Conservation (phyloP, 2,329 filamentous ascomycete genomes). For the Mollisiaceae sp. region DNA sequence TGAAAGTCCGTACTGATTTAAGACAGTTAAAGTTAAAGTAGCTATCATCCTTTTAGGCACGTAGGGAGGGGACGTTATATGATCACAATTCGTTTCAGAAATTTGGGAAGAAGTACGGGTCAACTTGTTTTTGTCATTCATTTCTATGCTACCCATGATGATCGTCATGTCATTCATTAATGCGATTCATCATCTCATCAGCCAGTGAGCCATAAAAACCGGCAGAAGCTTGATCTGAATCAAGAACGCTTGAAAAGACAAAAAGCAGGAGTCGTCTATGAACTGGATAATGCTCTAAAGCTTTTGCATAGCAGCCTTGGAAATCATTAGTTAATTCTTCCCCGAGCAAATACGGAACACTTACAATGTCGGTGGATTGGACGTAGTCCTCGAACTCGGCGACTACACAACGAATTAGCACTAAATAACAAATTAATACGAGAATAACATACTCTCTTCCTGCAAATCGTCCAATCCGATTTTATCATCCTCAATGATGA, state of each 20-base stretch:
- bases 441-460: slow-evolving; percentile 65
- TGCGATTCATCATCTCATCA: slow-evolving; percentile 30
- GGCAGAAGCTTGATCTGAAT: slow-evolving; percentile 23
- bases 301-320: slow-evolving; percentile 82
- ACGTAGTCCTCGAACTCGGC: slow-evolving; percentile 90
- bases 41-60: too few relatives aligned
- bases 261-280: slow-evolving; percentile 21
- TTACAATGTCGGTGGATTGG: slow-evolving; percentile 87
- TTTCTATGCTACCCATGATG: slow-evolving; percentile 38
- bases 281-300: slow-evolving; percentile 62
- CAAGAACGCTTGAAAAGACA: neutral
- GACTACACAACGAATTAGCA: too few relatives aligned
- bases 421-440: too few relatives aligned
- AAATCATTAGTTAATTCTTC: slow-evolving; percentile 28
- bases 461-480: slow-evolving; percentile 85
- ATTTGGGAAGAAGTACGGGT: neutral
- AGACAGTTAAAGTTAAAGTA: too few relatives aligned
- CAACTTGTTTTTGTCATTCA: slow-evolving; percentile 32
- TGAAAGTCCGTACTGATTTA: too few relatives aligned
- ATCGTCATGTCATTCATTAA: slow-evolving; percentile 39
- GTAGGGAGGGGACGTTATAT: too few relatives aligned
- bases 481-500: slow-evolving; percentile 98
- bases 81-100: neutral
- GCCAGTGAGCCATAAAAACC: slow-evolving; percentile 29
- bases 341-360: slow-evolving; percentile 34